Evolutionary conservation across 192 early-diverging fungal genomes (phyloP).

Genomic region (Podila epigama): DNA sequence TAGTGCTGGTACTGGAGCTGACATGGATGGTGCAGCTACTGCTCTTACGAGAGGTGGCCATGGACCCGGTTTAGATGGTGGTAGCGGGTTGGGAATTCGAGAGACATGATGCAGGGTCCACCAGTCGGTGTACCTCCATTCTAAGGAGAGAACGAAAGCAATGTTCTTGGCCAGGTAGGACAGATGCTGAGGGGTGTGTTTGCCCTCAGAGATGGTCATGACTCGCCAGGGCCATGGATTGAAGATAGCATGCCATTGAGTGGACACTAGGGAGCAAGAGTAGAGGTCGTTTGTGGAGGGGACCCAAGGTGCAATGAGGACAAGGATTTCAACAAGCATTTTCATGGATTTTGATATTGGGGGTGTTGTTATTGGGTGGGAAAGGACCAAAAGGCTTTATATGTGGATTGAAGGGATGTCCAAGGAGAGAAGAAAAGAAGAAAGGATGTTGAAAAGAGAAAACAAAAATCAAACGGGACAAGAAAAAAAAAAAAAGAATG

Average conservation of each 20-base stretch:
- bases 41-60: neutral
- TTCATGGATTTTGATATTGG: neutral
- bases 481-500: neutral
- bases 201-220: slow-evolving; percentile 12
- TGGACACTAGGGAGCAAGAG: slow-evolving; percentile 10
- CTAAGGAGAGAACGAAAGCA: neutral
- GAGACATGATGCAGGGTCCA: slow-evolving; percentile 13
- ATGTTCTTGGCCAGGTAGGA: slow-evolving; percentile 1
- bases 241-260: slow-evolving; percentile 6
- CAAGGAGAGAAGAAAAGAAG: neutral
- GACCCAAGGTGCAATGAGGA: slow-evolving; percentile 7
- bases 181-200: slow-evolving; percentile 6
- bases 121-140: slow-evolving; percentile 27
- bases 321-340: slow-evolving; percentile 10
- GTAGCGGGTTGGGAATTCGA: neutral
- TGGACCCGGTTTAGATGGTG: neutral
- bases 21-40: neutral
- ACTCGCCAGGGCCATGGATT: slow-evolving; percentile 3
- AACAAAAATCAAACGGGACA: neutral
- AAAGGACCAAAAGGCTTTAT: neutral
- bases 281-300: slow-evolving; percentile 1
- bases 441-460: neutral
- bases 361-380: neutral
- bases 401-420: neutral
- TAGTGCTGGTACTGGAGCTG: neutral